Base-by-base conservation (phyloP, 116 monocot genomes). In the Dioscorea cayenensis region DNA sequence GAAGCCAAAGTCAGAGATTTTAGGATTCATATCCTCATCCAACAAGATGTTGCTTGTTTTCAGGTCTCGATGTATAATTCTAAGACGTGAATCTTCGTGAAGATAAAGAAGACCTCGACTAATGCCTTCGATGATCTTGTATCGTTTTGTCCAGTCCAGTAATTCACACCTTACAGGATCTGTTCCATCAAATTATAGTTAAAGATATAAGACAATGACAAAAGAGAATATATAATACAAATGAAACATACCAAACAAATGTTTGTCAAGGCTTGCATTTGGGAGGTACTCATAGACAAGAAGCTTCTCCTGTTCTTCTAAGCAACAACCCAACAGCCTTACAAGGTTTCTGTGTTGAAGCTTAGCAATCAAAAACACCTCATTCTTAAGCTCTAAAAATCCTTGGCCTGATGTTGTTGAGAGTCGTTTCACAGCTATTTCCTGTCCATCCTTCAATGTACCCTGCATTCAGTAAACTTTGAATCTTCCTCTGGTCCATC, bases 311-410 rank as follows among this genome's bases (percentile, higher is more conserved):
- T 73, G 61, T 35, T 73, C 71, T 28, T 81, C 69, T 18, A 70
- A 23, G 64, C 85, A 85, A 69, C 63, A 59, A 28, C 85, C 78
- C 11, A 75, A 49, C 4, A 85, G 62, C 10, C 78, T 72, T 19
- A 81, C 76, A 70, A 85, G 78, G 43, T 82, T 85, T 20, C 66
- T 78, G 37, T 85, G 85, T 17, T 85, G 79, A 21, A 85, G 76
- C 64, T 79, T 81, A 19, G 81, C 81, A 50, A 78, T 70, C 28
- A 85, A 48, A 14, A 64, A 49, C 5, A 85, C 64, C 64, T 85
- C 85, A 63, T 85, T 85, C 49, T 52, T 76, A 20, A 81, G 69
- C 60, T 85, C 81, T 63, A 66, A 27, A 6, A 66, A 38, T 36
- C 85, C 81, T 64, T 82, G 85, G 0, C 50, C 49, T 7, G 85